Percentiles rank a stretch among this genome's conserved stretches.
Conservation (phyloP, 352 stramenopile genomes). For the Phytophthora ramorum region DNA sequence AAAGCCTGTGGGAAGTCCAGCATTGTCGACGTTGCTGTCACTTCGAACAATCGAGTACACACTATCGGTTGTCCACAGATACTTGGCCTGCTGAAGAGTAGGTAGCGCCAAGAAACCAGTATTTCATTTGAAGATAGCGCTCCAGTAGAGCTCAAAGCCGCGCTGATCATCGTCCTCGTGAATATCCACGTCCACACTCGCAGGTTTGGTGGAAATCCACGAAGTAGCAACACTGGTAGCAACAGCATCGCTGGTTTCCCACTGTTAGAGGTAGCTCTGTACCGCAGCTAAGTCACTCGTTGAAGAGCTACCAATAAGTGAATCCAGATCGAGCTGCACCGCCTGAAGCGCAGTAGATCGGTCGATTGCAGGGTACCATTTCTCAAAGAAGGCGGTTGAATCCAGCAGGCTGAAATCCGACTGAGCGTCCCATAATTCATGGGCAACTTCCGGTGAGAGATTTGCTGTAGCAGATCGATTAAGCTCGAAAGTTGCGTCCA, state of each 20-base stretch:
- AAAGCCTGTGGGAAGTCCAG: conserved; percentile 55
- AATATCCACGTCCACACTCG: conserved; percentile 56
- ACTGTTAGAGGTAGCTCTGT: conserved; percentile 51
- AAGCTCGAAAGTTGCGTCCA: conserved; percentile 64
- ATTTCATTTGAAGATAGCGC: conserved; percentile 24
- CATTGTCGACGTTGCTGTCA: conserved; percentile 11
- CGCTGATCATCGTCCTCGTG: conserved; percentile 39
- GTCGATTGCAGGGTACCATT: conserved; percentile 62
- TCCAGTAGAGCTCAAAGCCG: conserved; percentile 65
- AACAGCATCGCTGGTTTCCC: conserved; percentile 52
- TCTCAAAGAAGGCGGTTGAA: conserved; percentile 38
- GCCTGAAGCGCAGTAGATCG: conserved; percentile 13
- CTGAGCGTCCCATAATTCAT: conserved; percentile 41
- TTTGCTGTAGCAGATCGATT: conserved; percentile 37
- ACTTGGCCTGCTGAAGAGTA: conserved; percentile 46
- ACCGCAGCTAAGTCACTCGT: conserved; percentile 31
- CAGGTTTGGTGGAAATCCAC: conserved; percentile 44
- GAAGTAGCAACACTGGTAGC: conserved; percentile 36
- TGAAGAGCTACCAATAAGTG: conserved; percentile 11
- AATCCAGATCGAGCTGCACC: conserved; percentile 31
- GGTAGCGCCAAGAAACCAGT: conserved; percentile 25
- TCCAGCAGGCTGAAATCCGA: conserved; percentile 51
- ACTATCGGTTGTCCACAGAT: conserved; percentile 48
- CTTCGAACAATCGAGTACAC: conserved; percentile 53
- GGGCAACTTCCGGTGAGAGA: conserved; percentile 50